Conservation (phyloP, 371 early-diverging fungal genomes). For the Apophysomyces elegans region DNA sequence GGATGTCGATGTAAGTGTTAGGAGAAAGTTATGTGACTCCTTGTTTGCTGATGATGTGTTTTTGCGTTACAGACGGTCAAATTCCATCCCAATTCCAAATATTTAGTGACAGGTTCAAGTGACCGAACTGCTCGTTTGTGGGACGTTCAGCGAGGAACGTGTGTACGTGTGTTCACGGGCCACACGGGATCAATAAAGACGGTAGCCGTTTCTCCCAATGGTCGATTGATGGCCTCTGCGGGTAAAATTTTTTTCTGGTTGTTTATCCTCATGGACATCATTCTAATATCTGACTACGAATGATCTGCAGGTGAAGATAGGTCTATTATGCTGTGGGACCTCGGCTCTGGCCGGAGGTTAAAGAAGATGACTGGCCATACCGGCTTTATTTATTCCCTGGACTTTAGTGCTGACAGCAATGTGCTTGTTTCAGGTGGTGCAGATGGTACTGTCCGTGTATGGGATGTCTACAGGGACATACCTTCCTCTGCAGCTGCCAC, state of each 20-base stretch:
- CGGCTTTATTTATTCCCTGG: constrained; percentile 82
- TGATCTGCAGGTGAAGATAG: constrained; percentile 71
- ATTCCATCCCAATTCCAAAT: constrained; percentile 98
- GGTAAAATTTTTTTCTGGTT: constrained; percentile 39
- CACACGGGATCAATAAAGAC: constrained; percentile 86
- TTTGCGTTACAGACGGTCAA: constrained; percentile 67
- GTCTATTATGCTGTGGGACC: constrained; percentile 92
- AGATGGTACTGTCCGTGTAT: constrained; percentile 92
- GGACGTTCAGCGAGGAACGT: constrained; percentile 91
- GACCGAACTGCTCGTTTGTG: constrained; percentile 95
- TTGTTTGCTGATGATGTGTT: not conserved
- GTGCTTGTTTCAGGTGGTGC: constrained; percentile 90
- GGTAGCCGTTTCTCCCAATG: constrained; percentile 96
- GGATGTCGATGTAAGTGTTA: constrained; percentile 88
- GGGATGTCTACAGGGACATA: constrained; percentile 83
- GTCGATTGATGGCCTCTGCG: constrained; percentile 90
- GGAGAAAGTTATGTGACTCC: not conserved
- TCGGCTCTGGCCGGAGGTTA: constrained; percentile 82
- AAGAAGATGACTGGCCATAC: constrained; percentile 87
- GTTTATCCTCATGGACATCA: too few species aligned
- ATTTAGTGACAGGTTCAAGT: constrained; percentile 92
- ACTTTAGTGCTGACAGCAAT: constrained; percentile 83
- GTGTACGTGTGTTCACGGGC: constrained; percentile 93
- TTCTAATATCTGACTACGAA: too few species aligned
- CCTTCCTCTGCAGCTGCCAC: constrained; percentile 6